phyloP scores from a whole-genome alignment of 75 land plant species.

The Sequoiadendron giganteum region DNA sequence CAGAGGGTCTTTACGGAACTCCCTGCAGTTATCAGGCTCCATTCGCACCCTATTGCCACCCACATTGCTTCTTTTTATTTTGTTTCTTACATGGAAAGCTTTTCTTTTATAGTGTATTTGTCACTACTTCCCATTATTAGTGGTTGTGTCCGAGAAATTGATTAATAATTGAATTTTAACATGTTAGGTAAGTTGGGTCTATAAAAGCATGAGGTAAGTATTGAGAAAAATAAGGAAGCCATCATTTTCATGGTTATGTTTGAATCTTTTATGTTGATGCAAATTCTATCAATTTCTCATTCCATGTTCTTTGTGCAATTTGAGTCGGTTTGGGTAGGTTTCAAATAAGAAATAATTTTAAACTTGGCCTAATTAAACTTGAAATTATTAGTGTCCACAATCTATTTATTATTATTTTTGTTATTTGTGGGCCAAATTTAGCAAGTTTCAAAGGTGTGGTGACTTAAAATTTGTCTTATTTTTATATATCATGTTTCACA shows the following conservation, averaged over 20 bases:
- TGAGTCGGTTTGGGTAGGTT: constrained; percentile 35
- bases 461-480: too few species aligned
- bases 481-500: too few species aligned
- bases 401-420: too few species aligned
- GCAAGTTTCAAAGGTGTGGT: neutral
- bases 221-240: neutral
- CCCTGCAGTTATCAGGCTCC: too few species aligned
- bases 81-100: constrained; percentile 69
- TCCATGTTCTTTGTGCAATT: neutral
- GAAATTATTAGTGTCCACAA: too few species aligned
- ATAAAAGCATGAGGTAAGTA: neutral
- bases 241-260: neutral
- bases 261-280: neutral
- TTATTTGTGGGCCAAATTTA: too few species aligned
- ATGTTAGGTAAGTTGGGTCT: constrained; percentile 44
- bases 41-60: too few species aligned
- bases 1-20: too few species aligned
- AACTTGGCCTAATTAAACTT: constrained; percentile 43
- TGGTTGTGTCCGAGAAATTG: constrained; percentile 62
- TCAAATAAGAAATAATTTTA: constrained; percentile 89
- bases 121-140: constrained; percentile 75
- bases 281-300: neutral
- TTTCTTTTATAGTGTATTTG: constrained; percentile 53
- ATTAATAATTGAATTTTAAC: constrained; percentile 81
- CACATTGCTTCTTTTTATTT: constrained; percentile 70